Base-by-base conservation (phyloP, 2,329 filamentous ascomycete species). In the Reticulascus tulasneorum region DNA sequence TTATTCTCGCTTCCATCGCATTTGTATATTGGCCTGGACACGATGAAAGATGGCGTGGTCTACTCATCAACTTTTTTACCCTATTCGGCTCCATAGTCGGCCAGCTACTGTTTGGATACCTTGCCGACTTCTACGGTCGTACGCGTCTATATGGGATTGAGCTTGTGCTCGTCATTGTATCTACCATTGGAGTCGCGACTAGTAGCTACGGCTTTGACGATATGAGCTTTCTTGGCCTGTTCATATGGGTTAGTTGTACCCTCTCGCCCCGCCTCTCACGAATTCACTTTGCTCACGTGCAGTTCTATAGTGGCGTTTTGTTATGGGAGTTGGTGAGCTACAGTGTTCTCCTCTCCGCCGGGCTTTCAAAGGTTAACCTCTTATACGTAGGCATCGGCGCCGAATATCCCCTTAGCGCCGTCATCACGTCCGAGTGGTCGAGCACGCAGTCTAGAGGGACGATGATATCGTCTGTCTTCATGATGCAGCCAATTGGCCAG, bases 401-500 rank as follows among this genome's bases (percentile, higher is more conserved):
- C 12, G 79, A 84, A 55, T 84, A 84, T 51, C 81, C 82, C 2
- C 61, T 85, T 3, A 77, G 70, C 28, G 79, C 80, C 0, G 75
- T 84, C 8, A 85, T 86, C 22, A 82, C 79, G 0, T 74, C 80
- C 1, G 82, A 85, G 65, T 84, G 71, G 63, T 64, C 72, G 6
- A 75, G 70, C 35, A 83, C 77, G 0, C 73, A 71, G 30, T 78
- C 79, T n/a, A 66, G 81, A 31, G 75, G 74, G n/a, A 75, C 70
- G 15, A 84, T 84, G 80, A 63, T 85, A 45, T 76, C 80, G 6
- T 72, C 71, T 4, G 79, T 85, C 21, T 84, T 85, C 52, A 68
- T 82, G 47, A 83, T 82, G 74, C 81, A 85, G 47, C 79, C 81
- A 2, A 60, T 84, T 8, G 81, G 81, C 6, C 80, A 84, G 50